Percentiles rank a stretch among this genome's conserved stretches.
Evolutionary conservation across 177 flowering plant species (phyloP).

Genomic region (Vitis hybrid): DNA sequence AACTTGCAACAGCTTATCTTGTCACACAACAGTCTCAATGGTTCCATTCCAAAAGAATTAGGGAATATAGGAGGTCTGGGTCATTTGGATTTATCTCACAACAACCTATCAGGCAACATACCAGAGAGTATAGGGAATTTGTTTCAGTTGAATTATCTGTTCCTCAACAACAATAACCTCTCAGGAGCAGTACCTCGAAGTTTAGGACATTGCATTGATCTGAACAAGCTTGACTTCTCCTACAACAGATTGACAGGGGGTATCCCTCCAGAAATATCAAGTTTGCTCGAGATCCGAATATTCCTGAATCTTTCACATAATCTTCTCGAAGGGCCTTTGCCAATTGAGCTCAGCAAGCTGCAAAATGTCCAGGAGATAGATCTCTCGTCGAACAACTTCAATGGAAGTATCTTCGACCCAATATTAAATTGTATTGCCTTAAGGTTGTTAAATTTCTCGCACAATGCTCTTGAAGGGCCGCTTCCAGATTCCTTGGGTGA

Average conservation of each 20-base stretch:
- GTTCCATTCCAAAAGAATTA: constrained; percentile 37
- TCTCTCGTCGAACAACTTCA: constrained; percentile 45
- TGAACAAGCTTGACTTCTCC: constrained; percentile 48
- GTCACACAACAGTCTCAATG: constrained; percentile 44
- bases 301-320: constrained; percentile 56
- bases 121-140: constrained; percentile 50
- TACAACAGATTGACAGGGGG: constrained; percentile 41
- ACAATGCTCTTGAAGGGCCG: constrained; percentile 39
- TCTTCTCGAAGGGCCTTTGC: constrained; percentile 44
- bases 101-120: constrained; percentile 43
- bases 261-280: constrained; percentile 40
- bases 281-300: constrained; percentile 30
- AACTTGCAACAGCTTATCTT: constrained; percentile 43
- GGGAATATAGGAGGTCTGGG: constrained; percentile 35
- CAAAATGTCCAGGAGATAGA: constrained; percentile 45
- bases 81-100: constrained; percentile 59
- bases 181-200: constrained; percentile 55
- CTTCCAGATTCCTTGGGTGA: constrained; percentile 48
- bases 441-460: constrained; percentile 33
- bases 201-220: constrained; percentile 35
- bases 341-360: constrained; percentile 47
- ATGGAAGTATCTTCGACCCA: constrained; percentile 34
- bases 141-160: constrained; percentile 26
- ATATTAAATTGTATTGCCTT: constrained; percentile 45
- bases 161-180: constrained; percentile 55